Evolutionary conservation across 2,329 filamentous ascomycete species (phyloP).

Genomic region (Aureobasidium sp.): DNA sequence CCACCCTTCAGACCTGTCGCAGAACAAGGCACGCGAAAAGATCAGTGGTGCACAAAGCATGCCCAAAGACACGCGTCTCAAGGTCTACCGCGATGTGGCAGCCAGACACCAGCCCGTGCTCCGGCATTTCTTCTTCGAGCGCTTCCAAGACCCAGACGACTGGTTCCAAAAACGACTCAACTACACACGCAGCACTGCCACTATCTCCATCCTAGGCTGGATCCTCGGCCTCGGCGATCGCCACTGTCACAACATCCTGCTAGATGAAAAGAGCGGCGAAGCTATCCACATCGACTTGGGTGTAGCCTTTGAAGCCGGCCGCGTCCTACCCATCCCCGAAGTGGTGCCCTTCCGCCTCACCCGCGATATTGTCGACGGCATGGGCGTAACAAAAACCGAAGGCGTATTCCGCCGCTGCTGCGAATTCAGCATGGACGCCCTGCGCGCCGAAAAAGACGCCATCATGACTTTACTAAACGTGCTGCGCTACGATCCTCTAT

Average conservation of each 20-base stretch:
- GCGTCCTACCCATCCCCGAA: slow-evolving; percentile 90
- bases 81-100: slow-evolving; percentile 67
- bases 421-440: slow-evolving; percentile 89
- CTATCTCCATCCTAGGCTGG: slow-evolving; percentile 90
- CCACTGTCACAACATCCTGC: slow-evolving; percentile 92
- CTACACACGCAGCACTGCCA: slow-evolving; percentile 87
- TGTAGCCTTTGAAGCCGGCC: slow-evolving; percentile 92
- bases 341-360: slow-evolving; percentile 92
- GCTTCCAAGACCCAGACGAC: slow-evolving; percentile 85
- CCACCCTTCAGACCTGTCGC: slow-evolving; percentile 73
- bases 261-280: slow-evolving; percentile 83
- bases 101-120: slow-evolving; percentile 86
- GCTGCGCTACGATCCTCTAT: slow-evolving; percentile 92
- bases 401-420: slow-evolving; percentile 96
- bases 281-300: slow-evolving; percentile 96
- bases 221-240: slow-evolving; percentile 87
- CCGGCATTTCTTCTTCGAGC: slow-evolving; percentile 94
- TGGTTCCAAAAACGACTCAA: slow-evolving; percentile 88
- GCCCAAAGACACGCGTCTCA: slow-evolving; percentile 60
- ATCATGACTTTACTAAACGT: slow-evolving; percentile 99
- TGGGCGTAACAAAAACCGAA: slow-evolving; percentile 92
- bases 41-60: slow-evolving; percentile 66
- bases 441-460: slow-evolving; percentile 89
- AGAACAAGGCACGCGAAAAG: slow-evolving; percentile 65
- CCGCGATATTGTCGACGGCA: slow-evolving; percentile 88